Evolutionary conservation across 1,139 yeast species (phyloP).

Genomic region (Geotrichum candidum): DNA sequence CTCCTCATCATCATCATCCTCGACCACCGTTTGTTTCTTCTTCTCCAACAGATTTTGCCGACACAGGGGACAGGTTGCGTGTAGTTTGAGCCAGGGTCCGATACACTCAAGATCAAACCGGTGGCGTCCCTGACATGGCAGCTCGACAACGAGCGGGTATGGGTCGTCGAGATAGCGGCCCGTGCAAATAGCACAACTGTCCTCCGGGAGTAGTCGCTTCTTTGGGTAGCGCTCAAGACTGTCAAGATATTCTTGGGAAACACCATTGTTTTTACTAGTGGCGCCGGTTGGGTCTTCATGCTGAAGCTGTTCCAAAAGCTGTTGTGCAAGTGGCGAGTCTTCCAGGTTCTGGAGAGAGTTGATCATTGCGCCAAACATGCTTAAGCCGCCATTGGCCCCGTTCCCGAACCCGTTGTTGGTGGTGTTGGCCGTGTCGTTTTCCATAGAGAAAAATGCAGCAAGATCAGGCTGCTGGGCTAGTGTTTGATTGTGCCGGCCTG

Average conservation of each 20-base stretch:
- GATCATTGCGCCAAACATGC: neutral
- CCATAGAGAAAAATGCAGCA: constrained; percentile 12
- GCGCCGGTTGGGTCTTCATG: neutral
- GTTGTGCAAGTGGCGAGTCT: neutral
- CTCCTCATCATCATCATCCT: constrained; percentile 59
- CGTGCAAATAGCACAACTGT: constrained; percentile 81
- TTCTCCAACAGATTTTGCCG: constrained; percentile 59
- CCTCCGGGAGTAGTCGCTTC: constrained; percentile 45
- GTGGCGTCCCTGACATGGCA: constrained; percentile 72
- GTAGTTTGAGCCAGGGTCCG: constrained; percentile 78
- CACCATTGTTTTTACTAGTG: constrained; percentile 42
- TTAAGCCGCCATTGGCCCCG: neutral
- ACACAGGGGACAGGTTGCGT: constrained; percentile 85
- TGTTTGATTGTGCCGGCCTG: constrained; percentile 1
- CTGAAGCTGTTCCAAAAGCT: constrained; percentile 1
- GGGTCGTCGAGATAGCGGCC: constrained; percentile 62
- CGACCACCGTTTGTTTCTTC: constrained; percentile 41
- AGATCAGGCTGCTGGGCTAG: constrained; percentile 12
- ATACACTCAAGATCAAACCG: constrained; percentile 84
- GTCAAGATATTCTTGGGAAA: constrained; percentile 65
- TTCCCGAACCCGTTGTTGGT: neutral
- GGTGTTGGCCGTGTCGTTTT: neutral
- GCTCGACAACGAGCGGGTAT: constrained; percentile 70
- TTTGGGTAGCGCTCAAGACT: constrained; percentile 64
- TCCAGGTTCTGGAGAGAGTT: neutral